phyloP scores from a whole-genome alignment of 2,329 filamentous ascomycete genomes.

The Epichloe scottii region DNA sequence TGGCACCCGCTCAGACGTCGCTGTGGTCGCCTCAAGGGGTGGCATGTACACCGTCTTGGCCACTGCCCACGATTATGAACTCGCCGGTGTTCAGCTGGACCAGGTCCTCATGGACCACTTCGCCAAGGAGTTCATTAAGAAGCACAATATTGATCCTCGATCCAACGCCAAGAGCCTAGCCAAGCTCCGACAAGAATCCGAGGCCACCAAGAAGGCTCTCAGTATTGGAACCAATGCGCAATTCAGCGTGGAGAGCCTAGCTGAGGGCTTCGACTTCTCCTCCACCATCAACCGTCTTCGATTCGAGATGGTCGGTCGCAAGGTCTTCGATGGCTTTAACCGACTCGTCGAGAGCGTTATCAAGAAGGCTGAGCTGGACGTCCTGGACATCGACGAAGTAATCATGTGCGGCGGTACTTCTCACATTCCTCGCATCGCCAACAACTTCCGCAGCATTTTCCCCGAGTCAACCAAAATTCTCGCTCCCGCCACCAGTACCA shows the following conservation, averaged over 20 bases:
- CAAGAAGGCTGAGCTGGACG: conserved; percentile 84
- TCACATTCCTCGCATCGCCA: conserved; percentile 86
- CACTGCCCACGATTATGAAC: conserved; percentile 90
- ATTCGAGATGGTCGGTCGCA: conserved; percentile 78
- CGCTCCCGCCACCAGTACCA: conserved; percentile 65
- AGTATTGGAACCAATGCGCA: conserved; percentile 78
- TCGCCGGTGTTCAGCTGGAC: conserved; percentile 75
- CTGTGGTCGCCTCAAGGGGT: conserved; percentile 79
- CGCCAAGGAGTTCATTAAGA: conserved; percentile 97
- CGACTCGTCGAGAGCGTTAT: conserved; percentile 72
- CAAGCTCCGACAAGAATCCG: conserved; percentile 85
- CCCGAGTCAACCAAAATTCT: conserved; percentile 64
- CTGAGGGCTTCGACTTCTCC: conserved; percentile 81
- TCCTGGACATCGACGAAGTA: conserved; percentile 88
- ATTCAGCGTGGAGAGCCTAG: conserved; percentile 86
- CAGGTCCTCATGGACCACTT: conserved; percentile 91
- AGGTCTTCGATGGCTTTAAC: conserved; percentile 81
- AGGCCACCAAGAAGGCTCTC: conserved; percentile 83
- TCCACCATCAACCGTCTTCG: conserved; percentile 85
- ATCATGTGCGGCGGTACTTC: conserved; percentile 85
- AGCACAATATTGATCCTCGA: conserved; percentile 80
- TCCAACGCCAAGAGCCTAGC: conserved; percentile 70
- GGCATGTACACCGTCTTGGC: conserved; percentile 95
- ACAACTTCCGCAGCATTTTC: conserved; percentile 70
- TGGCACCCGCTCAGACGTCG: conserved; percentile 82